Evolutionary conservation across 495 filamentous ascomycete species (phyloP).

Genomic region (Schizothecium vesticola): DNA sequence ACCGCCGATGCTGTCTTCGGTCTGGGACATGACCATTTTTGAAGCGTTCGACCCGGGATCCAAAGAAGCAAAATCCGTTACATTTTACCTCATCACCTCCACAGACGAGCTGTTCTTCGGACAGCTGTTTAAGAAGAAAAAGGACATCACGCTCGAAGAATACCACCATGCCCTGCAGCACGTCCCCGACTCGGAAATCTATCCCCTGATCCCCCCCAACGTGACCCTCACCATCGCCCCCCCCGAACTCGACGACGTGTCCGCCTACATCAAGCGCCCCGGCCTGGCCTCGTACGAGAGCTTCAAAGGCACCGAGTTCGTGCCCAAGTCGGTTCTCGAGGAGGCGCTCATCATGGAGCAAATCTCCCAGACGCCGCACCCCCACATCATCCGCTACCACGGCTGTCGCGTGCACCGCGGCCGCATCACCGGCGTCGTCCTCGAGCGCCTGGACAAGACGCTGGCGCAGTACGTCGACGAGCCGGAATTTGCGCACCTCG

Average conservation of each 20-base stretch:
- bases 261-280: slow-evolving; percentile 16
- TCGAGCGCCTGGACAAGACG: slow-evolving; percentile 22
- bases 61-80: slow-evolving; percentile 12
- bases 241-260: slow-evolving; percentile 8
- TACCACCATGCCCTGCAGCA: slow-evolving; percentile 12
- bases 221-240: slow-evolving; percentile 15
- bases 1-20: not conserved
- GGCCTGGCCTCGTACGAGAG: slow-evolving; percentile 15
- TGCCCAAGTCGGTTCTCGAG: not conserved
- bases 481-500: not conserved
- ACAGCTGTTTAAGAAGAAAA: slow-evolving; percentile 12
- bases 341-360: slow-evolving; percentile 2
- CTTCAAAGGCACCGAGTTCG: slow-evolving; percentile 8
- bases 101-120: slow-evolving; percentile 17
- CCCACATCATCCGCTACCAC: slow-evolving; percentile 36
- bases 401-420: slow-evolving; percentile 27
- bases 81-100: slow-evolving; percentile 11
- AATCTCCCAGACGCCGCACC: slow-evolving; percentile 25
- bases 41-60: not conserved
- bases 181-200: slow-evolving; percentile 19
- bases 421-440: slow-evolving; percentile 35
- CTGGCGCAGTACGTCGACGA: slow-evolving; percentile 20
- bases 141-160: slow-evolving; percentile 12
- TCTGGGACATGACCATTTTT: not conserved
- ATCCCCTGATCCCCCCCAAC: slow-evolving; percentile 9